Evolutionary conservation across 257 asterid genomes (phyloP), one percentile per base, ranked within the genome.

Genomic region (Buddleja alternifolia): DNA sequence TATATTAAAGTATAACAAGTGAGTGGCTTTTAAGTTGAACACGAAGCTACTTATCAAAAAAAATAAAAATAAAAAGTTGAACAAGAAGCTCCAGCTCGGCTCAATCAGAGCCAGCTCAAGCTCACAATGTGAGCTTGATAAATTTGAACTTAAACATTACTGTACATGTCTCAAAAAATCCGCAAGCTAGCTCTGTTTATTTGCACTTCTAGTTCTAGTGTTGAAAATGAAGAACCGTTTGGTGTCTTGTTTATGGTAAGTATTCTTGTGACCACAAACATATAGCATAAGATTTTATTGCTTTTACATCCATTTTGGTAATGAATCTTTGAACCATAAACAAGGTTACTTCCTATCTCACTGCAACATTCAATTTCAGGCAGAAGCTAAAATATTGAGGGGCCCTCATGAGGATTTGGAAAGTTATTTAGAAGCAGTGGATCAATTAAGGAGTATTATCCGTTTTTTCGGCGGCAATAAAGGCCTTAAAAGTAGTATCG

Each of bases 331-430:
- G 47, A 60, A 61, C 41, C 9, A 12, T 60, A 45, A 42, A 51
- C 25, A 9, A 40, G 24, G 32, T 67, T 21, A 59, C 45, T 57
- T 64, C 47, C 19, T 70, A 59, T 69, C 59, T 51, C 42, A 54
- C 40, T 71, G 34, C 55, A 44, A 34, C 41, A 66, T 73, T 41
- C 50, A 73, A 39, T 75, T 75, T 63, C 89, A 93, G 99, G 96
- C 95, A 10, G 99, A 93, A 80, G 97, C 99, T 53, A 93, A 85
- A 75, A 85, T 93, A 68, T 66, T 93, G 75, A 87, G 89, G 81
- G 99, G 99, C 0, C 99, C 99, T 46, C 97, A 90, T 46, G 99
- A 93, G 73, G 95, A 90, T 80, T 66, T 90, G 82, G 99, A 90
- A 73, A 87, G 96, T 70, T 93, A 93, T 74, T 79, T 93, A 17